phyloP scores from a whole-genome alignment of 1,284 basidiomycete species.

The Rhodotorula sp. region DNA sequence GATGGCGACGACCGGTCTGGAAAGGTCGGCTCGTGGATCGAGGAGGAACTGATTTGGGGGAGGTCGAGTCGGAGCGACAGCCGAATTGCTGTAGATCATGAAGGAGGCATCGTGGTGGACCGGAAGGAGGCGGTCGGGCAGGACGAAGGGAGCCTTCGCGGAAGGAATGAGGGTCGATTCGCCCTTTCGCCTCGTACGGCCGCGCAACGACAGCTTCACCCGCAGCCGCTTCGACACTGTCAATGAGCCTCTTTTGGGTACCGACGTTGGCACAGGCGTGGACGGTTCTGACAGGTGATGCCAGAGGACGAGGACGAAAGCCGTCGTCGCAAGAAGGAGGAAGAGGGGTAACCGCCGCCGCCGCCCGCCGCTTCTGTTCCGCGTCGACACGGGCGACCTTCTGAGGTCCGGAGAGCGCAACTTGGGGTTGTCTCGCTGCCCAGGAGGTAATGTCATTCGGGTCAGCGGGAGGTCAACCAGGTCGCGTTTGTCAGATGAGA shows the following conservation, averaged over 20 bases:
- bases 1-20: constrained; percentile 32
- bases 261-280: background rate
- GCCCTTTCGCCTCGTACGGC: too few species aligned
- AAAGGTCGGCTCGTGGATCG: constrained; percentile 17
- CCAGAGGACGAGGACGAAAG: constrained; percentile 13
- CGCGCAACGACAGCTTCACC: background rate
- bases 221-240: background rate
- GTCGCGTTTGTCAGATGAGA: too few species aligned
- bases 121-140: constrained; percentile 26
- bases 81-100: constrained; percentile 35
- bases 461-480: too few species aligned
- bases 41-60: constrained; percentile 37
- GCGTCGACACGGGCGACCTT: background rate
- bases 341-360: constrained; percentile 3
- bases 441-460: too few species aligned
- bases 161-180: constrained; percentile 7
- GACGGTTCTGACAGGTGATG: background rate
- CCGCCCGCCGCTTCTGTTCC: background rate
- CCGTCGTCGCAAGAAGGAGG: background rate
- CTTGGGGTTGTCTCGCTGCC: background rate
- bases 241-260: background rate
- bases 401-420: background rate
- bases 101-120: constrained; percentile 27
- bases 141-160: constrained; percentile 13
- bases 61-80: constrained; percentile 28